A percentile compares a stretch with the other conserved stretches of the same genome.
phyloP scores from a whole-genome alignment of 2,329 filamentous ascomycete genomes.

The Colletotrichum magnum region DNA sequence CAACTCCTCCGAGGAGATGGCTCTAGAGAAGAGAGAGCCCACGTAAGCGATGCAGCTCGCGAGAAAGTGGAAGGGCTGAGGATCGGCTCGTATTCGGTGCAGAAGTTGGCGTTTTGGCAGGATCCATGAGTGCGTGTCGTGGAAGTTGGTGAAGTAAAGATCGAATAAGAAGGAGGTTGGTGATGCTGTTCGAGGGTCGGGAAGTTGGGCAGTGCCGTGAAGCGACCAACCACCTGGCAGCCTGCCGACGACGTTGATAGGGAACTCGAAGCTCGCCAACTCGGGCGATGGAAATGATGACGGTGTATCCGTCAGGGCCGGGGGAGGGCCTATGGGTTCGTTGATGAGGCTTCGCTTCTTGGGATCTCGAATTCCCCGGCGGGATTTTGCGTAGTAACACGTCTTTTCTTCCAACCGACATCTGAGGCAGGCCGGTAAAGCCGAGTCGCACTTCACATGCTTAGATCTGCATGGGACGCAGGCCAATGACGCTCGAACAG shows the following conservation, averaged over 20 bases:
- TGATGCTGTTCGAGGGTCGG: constrained; percentile 35
- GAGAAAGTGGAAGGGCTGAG: constrained; percentile 45
- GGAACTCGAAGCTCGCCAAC: constrained; percentile 40
- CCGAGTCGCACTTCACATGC: constrained; percentile 53
- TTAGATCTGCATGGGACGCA: constrained; percentile 65
- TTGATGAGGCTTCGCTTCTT: constrained; percentile 51
- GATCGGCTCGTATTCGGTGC: constrained; percentile 17
- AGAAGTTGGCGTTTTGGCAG: constrained; percentile 39
- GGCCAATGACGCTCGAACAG: constrained; percentile 58
- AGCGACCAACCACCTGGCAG: constrained; percentile 45
- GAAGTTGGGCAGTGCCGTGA: constrained; percentile 37
- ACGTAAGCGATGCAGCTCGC: constrained; percentile 53
- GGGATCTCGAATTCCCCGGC: constrained; percentile 58
- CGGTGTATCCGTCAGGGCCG: constrained; percentile 9
- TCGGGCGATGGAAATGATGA: constrained; percentile 41
- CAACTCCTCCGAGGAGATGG: constrained; percentile 49
- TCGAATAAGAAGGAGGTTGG: constrained; percentile 41
- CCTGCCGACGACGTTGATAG: constrained; percentile 42
- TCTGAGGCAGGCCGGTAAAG: constrained; percentile 61
- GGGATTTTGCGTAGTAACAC: constrained; percentile 63
- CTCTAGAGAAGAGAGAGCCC: constrained; percentile 53
- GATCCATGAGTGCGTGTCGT: constrained; percentile 40
- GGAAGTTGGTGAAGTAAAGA: constrained; percentile 48
- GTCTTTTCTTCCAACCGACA: constrained; percentile 57
- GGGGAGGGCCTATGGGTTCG: constrained; percentile 43